Percentiles rank a stretch among this genome's conserved stretches.
phyloP scores from a whole-genome alignment of 2,329 filamentous ascomycete species.

The Neonectria hederae region DNA sequence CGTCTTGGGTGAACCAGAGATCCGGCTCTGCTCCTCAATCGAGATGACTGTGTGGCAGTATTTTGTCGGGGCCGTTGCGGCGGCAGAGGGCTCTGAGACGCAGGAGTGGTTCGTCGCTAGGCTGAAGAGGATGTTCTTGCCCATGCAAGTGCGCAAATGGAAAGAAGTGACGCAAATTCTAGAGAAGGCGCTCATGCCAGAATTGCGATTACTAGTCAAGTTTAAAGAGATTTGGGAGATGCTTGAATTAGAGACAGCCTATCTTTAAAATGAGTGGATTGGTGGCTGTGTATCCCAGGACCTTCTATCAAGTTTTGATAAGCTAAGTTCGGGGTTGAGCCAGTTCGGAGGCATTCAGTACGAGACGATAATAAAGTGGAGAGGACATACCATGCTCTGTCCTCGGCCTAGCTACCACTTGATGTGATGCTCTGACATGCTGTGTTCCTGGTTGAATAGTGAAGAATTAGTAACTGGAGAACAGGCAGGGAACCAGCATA shows the following conservation, averaged over 20 bases:
- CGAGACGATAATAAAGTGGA: too few species aligned
- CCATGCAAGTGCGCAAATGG: background rate
- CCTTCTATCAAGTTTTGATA: too few species aligned
- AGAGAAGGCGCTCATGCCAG: background rate
- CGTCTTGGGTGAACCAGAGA: conserved; percentile 12
- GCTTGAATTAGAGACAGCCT: background rate
- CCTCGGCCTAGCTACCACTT: too few species aligned
- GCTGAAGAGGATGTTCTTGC: conserved; percentile 6
- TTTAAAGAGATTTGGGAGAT: background rate
- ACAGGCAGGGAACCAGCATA: too few species aligned
- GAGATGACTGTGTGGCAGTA: conserved; percentile 34
- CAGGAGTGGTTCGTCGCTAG: conserved; percentile 15
- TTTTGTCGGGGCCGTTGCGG: conserved; percentile 33
- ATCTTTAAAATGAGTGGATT: background rate
- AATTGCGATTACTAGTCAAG: background rate
- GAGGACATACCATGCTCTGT: too few species aligned
- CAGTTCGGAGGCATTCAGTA: too few species aligned
- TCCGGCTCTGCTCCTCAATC: conserved; percentile 30
- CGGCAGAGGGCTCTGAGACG: background rate
- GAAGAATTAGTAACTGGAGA: too few species aligned
- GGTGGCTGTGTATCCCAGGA: background rate
- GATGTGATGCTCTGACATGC: too few species aligned
- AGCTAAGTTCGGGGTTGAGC: too few species aligned
- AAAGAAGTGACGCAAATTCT: background rate
- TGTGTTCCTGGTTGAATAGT: too few species aligned